Conservation (phyloP, 495 filamentous ascomycete species). For the Cercophora newfieldiana region DNA sequence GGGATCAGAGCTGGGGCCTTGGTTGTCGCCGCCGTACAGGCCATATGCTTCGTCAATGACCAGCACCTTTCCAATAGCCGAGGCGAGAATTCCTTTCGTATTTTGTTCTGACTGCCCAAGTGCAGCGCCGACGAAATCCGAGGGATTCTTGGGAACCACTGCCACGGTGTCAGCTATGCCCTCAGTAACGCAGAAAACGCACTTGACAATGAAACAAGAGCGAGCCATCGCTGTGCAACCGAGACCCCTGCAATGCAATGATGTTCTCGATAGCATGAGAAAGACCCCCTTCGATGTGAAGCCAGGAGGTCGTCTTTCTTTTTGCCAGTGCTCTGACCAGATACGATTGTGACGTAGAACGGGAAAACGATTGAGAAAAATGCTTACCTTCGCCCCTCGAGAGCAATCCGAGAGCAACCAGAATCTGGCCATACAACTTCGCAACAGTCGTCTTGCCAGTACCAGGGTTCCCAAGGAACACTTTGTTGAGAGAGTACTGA, state of each 20-base stretch:
- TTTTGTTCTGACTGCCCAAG: conserved; percentile 69
- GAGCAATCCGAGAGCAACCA: conserved; percentile 61
- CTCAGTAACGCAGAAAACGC: background rate
- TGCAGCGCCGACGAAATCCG: conserved; percentile 67
- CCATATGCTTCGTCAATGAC: conserved; percentile 77
- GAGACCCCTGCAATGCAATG: no score
- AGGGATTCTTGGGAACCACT: conserved; percentile 67
- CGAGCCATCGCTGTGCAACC: no score
- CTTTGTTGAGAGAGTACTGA: conserved; percentile 64
- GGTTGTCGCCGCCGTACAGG: conserved; percentile 37
- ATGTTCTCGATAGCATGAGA: no score
- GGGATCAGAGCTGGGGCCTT: conserved; percentile 41
- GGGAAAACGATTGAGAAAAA: background rate
- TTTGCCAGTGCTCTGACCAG: no score
- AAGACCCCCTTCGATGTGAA: no score
- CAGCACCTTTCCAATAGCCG: conserved; percentile 68
- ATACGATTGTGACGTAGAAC: no score
- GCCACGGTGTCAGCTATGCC: conserved; percentile 28
- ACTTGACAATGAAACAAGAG: no score
- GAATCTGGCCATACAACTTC: conserved; percentile 67
- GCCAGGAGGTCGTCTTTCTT: no score
- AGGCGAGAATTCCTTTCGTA: conserved; percentile 69
- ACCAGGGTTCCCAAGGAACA: conserved; percentile 70
- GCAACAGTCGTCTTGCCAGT: conserved; percentile 79
- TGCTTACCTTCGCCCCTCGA: conserved; percentile 61